Base-by-base conservation (phyloP, 2,329 filamentous ascomycete species). In the Ramularia collo-cygni region DNA sequence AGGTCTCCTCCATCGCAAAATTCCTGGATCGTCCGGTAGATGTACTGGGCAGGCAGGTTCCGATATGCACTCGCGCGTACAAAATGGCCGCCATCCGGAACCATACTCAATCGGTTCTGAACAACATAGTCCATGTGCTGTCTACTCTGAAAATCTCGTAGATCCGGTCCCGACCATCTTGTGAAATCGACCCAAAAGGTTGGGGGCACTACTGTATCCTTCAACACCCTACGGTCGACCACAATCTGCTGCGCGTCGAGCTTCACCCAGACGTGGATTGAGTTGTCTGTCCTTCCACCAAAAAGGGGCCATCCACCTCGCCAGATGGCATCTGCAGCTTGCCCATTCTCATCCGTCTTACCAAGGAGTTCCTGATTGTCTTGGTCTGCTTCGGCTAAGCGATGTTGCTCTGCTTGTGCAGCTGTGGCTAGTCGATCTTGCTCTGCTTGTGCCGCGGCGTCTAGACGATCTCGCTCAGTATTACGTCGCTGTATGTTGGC, bases 151-250 rank as follows among this genome's bases (percentile, higher is more conserved):
- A 32, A 26, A 16, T 24, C 24, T 18, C 31, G 17, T 12, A 17
- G 14, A 19, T 35, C 28, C 10, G 21, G 21, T 8, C 34, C 33
- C 8, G 19, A 15, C 34, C 40, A 42, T 28, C 29, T 42, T 7
- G 40, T 37, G 8, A 17, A 16, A 12, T 42, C 40, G 6, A 37
- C 35, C 40, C 27, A 42, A 14, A 8, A n/a, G n/a, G 3, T 10
- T 9, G 16, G 10, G 17, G 21, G 7, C 14, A 33, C 9, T 7
- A 4, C 19, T n/a, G 31, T 33, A 4, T 3, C 3, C 16, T 33
- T 33, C 1, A 33, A 14, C 10, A 33, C 31, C 4, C 15, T 6
- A n/a, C 31, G 31, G 8, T 33, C 31, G 13, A 6, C 9, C 9
- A 33, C 16, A 19, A 8, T 10, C 4, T 16, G 15, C 16, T 19